These are phyloP conservation scores for Metrosideros polymorpha DNA, from an alignment of 441 rosid species.

Conservation along the genomic window DNA sequence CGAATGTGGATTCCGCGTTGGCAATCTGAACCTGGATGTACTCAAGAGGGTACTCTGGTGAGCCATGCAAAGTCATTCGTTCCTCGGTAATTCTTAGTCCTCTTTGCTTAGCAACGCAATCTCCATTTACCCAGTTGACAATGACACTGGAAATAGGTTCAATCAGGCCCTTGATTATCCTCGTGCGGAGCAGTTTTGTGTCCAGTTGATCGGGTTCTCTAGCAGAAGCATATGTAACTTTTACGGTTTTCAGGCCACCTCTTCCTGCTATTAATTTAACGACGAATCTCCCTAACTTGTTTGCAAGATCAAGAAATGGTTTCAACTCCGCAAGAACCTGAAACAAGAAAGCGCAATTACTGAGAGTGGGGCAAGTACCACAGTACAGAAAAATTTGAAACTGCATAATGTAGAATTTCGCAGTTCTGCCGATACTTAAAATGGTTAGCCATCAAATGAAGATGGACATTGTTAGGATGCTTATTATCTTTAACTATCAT, in stretches of 20 bases:
- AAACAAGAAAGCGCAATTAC: not conserved
- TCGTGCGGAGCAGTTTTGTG: constrained; percentile 11
- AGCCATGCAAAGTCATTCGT: constrained; percentile 5
- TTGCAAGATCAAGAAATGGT: constrained; percentile 9
- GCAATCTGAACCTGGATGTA: constrained; percentile 10
- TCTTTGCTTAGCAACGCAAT: constrained; percentile 8
- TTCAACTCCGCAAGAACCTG: constrained; percentile 11
- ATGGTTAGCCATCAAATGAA: not conserved
- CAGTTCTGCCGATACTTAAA: not conserved
- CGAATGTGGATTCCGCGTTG: constrained; percentile 11
- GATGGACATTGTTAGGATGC: not conserved
- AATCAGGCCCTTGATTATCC: constrained; percentile 11
- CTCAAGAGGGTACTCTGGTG: constrained; percentile 12
- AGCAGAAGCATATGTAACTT: constrained; percentile 12
- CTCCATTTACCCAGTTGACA: constrained; percentile 8
- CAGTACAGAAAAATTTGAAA: not conserved
- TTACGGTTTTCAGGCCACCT: constrained; percentile 8
- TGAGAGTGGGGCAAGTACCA: not conserved
- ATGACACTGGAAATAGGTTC: constrained; percentile 9
- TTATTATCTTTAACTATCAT: not conserved
- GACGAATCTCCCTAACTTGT: constrained; percentile 10
- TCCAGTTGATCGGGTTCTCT: constrained; percentile 12
- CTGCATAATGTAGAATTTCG: not conserved
- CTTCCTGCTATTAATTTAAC: constrained; percentile 10
- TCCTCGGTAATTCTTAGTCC: constrained; percentile 10